Conservation (phyloP, 371 early-diverging fungal species). For the Amoeboaphelidium occidentale region DNA sequence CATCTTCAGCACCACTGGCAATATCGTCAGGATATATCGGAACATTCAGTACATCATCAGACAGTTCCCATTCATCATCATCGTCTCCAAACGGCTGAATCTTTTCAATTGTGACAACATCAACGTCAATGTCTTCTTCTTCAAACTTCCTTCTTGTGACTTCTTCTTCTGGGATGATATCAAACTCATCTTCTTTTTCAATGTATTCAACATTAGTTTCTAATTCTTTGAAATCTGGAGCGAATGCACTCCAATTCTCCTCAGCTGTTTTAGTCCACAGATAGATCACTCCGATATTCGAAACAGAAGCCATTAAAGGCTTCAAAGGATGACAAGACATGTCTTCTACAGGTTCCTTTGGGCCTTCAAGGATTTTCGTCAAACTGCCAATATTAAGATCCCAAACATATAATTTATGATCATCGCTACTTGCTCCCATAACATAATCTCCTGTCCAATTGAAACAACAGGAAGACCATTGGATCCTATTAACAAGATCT, state of each 20-base stretch:
- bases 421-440: conserved; percentile 25
- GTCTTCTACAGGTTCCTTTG: conserved; percentile 60
- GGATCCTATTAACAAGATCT: conserved; percentile 59
- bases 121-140: too few species aligned
- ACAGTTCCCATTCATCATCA: too few species aligned
- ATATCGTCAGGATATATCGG: too few species aligned
- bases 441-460: conserved; percentile 64
- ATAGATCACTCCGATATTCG: conserved; percentile 49
- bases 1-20: too few species aligned
- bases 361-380: conserved; percentile 72
- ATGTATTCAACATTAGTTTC: conserved; percentile 75
- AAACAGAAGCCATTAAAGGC: conserved; percentile 56
- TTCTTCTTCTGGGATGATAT: too few species aligned
- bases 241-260: conserved; percentile 79
- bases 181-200: conserved; percentile 81
- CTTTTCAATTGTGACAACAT: too few species aligned
- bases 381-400: conserved; percentile 48
- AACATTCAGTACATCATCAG: too few species aligned
- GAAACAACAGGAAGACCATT: conserved; percentile 61
- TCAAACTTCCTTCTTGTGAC: too few species aligned
- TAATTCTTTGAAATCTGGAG: conserved; percentile 65
- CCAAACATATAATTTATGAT: conserved; percentile 82
- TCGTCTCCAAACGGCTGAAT: too few species aligned
- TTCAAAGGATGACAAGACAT: conserved; percentile 69
- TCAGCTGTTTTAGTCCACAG: conserved; percentile 61